Evolutionary conservation across 1,284 basidiomycete species (phyloP).

Genomic region (Sparassis latifolia): DNA sequence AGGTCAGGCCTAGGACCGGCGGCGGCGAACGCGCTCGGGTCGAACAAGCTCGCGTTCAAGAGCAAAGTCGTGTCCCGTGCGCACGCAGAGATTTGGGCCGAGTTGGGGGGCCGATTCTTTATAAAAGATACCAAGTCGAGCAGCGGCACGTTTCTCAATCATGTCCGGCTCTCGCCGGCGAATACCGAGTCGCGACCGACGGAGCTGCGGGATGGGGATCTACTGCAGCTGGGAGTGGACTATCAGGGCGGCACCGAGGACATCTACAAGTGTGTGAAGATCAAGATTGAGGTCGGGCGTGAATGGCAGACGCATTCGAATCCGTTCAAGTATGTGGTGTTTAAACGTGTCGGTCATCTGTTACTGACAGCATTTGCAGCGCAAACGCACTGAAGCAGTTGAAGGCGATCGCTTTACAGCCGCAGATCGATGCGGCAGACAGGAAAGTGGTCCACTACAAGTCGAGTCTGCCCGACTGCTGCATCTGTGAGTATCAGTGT

Average conservation of each 20-base stretch:
- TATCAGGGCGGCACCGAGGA: conserved; percentile 98
- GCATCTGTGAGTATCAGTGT: conserved; percentile 77
- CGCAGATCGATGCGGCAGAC: conserved; percentile 9
- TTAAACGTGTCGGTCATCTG: neutral
- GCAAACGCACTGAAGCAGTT: conserved; percentile 80
- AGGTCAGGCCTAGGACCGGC: conserved; percentile 62
- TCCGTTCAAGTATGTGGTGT: conserved; percentile 83
- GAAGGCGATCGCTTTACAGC: conserved; percentile 54
- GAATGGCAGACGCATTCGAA: conserved; percentile 89
- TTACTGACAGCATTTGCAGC: conserved; percentile 27
- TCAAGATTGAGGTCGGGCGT: conserved; percentile 84
- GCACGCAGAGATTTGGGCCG: conserved; percentile 93
- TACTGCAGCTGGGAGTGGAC: conserved; percentile 94
- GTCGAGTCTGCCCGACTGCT: conserved; percentile 79
- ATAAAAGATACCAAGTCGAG: conserved; percentile 90
- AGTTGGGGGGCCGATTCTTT: conserved; percentile 63
- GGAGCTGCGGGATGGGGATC: conserved; percentile 88
- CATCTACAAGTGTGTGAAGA: conserved; percentile 97
- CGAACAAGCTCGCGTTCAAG: conserved; percentile 90
- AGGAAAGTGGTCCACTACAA: conserved; percentile 35
- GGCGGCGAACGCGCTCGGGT: conserved; percentile 64
- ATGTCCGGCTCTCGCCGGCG: conserved; percentile 82
- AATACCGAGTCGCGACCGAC: conserved; percentile 77
- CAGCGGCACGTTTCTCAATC: conserved; percentile 95
- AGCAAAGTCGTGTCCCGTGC: conserved; percentile 93